phyloP scores from a whole-genome alignment of 495 filamentous ascomycete genomes.

The Penicillium paxilli region DNA sequence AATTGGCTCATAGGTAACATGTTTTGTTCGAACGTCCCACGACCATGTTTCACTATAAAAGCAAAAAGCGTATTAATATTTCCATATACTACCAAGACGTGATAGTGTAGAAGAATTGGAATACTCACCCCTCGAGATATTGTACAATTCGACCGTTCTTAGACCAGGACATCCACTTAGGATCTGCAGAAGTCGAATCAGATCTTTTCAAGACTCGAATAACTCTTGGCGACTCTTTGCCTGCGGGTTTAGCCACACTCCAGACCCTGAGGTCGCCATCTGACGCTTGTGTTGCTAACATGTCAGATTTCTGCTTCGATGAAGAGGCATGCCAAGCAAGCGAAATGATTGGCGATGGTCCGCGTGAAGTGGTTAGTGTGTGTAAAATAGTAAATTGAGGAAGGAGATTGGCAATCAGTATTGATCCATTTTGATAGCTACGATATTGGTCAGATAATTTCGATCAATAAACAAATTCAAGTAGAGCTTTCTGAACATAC shows the following conservation, averaged over 20 bases:
- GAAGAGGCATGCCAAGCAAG: constrained; percentile 97
- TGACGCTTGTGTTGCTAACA: constrained; percentile 89
- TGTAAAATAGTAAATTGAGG: constrained; percentile 94
- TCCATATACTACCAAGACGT: not conserved
- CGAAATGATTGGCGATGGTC: constrained; percentile 85
- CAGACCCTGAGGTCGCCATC: constrained; percentile 95
- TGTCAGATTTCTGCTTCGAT: constrained; percentile 95
- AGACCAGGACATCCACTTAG: constrained; percentile 97
- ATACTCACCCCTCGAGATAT: constrained; percentile 82
- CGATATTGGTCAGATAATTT: constrained; percentile 1
- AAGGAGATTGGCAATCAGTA: constrained; percentile 84
- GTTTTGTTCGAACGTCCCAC: constrained; percentile 97
- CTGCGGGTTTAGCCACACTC: constrained; percentile 89
- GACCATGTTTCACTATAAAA: constrained; percentile 76
- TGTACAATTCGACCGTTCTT: constrained; percentile 96
- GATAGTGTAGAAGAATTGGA: not conserved
- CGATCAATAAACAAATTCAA: not conserved
- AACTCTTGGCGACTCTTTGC: constrained; percentile 73
- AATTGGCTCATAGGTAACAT: constrained; percentile 83
- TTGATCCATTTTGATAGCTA: constrained; percentile 94
- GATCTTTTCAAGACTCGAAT: constrained; percentile 83
- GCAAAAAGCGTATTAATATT: constrained; percentile 5
- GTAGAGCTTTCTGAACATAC: constrained; percentile 47
- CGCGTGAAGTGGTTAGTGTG: constrained; percentile 78
- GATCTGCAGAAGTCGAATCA: constrained; percentile 68